These are phyloP conservation scores for Smallanthus sonchifolius DNA, from an alignment of 129 eudicot species.

Conservation along the genomic window DNA sequence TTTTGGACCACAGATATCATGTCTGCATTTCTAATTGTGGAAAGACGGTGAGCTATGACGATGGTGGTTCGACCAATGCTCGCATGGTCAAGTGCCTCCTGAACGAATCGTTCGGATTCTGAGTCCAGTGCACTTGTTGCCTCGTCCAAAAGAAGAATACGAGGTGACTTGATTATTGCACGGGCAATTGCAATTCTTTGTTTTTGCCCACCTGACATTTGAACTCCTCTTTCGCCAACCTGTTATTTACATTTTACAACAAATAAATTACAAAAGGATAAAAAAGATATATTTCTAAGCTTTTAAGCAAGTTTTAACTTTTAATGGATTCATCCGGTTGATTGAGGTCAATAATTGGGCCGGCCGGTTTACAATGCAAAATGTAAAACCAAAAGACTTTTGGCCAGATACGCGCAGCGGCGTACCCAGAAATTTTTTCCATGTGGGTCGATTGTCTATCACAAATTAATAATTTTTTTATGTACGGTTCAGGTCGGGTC, in stretches of 20 bases:
- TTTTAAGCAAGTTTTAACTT: neutral
- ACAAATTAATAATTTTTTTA: too few relatives aligned
- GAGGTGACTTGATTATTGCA: constrained; percentile 79
- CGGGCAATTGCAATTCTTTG: constrained; percentile 92
- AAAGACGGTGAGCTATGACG: constrained; percentile 82
- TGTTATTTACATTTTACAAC: constrained; percentile 17
- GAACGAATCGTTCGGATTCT: constrained; percentile 76
- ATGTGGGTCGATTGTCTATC: too few relatives aligned
- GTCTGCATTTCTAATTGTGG: constrained; percentile 78
- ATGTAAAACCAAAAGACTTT: neutral
- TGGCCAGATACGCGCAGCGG: neutral
- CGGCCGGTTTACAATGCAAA: neutral
- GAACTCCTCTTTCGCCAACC: constrained; percentile 94
- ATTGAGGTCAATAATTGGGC: neutral
- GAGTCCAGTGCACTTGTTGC: constrained; percentile 95
- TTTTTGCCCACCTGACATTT: constrained; percentile 96
- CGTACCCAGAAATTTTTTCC: too few relatives aligned
- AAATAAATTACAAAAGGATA: neutral
- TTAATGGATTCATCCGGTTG: neutral
- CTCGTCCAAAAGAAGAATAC: constrained; percentile 86
- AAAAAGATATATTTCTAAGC: too few relatives aligned
- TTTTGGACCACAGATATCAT: constrained; percentile 59
- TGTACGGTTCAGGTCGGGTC: too few relatives aligned
- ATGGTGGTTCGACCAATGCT: constrained; percentile 75
- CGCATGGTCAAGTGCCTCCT: constrained; percentile 84